phyloP scores from a whole-genome alignment of 805 yeast genomes.

The Zygosaccharomyces pseudorouxii region DNA sequence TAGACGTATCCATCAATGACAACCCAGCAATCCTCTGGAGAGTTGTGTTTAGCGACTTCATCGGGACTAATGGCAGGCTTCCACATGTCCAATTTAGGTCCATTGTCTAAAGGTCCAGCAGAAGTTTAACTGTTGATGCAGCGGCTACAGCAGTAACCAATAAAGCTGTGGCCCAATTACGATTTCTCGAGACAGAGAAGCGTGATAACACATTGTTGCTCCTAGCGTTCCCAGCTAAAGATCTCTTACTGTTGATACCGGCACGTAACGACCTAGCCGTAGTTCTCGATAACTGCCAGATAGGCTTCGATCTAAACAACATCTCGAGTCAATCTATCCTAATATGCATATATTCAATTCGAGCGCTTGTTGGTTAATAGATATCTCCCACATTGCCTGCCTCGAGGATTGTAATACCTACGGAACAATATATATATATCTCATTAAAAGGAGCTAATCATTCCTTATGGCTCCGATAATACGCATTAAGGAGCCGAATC shows the following conservation, averaged over 20 bases:
- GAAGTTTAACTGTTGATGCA: background rate
- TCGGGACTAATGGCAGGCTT: slow-evolving; percentile 29
- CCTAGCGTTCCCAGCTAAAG: background rate
- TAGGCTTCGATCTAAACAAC: background rate
- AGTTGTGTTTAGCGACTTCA: slow-evolving; percentile 65
- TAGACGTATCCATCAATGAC: slow-evolving; percentile 74
- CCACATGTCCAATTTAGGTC: slow-evolving; percentile 10
- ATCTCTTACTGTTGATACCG: background rate
- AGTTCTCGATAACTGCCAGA: background rate
- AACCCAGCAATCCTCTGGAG: slow-evolving; percentile 79
- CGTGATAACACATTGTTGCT: too few species aligned
- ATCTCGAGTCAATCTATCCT: background rate
- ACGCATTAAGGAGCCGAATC: too few species aligned
- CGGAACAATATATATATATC: too few species aligned
- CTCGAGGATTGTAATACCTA: too few species aligned
- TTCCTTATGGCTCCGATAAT: too few species aligned
- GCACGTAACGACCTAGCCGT: background rate
- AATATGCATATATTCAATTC: too few species aligned
- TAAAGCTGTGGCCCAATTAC: background rate
- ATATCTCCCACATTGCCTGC: too few species aligned
- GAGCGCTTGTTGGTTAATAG: too few species aligned
- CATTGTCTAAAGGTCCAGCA: background rate
- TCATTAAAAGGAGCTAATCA: too few species aligned
- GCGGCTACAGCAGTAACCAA: background rate
- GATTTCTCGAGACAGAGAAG: background rate